Evolutionary conservation across 805 yeast species (phyloP).

Genomic region (Phaffomyces antillensis): DNA sequence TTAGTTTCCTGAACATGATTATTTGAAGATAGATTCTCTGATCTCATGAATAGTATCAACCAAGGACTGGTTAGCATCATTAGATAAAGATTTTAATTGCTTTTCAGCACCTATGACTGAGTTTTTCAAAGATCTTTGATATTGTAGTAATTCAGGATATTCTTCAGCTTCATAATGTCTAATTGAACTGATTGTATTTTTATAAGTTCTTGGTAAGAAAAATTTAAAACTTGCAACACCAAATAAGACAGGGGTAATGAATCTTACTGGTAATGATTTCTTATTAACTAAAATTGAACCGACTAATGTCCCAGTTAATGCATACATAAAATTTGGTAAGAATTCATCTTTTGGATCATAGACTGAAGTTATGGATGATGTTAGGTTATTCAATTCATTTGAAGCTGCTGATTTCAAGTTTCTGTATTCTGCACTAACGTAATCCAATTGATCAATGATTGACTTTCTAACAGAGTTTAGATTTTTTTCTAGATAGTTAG

Average conservation of each 20-base stretch:
- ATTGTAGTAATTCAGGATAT: constrained; percentile 30
- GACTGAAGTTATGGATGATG: constrained; percentile 13
- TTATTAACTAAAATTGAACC: constrained; percentile 49
- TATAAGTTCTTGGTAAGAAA: constrained; percentile 45
- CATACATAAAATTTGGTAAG: constrained; percentile 47
- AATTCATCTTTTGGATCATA: constrained; percentile 23
- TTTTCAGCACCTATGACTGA: constrained; percentile 15
- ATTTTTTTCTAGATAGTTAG: constrained; percentile 17
- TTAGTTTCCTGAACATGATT: neutral
- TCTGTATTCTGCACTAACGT: constrained; percentile 18
- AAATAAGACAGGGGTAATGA: constrained; percentile 42
- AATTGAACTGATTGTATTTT: constrained; percentile 24
- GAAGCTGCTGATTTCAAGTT: constrained; percentile 19
- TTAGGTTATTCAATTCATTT: constrained; percentile 19
- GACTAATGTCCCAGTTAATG: constrained; percentile 46
- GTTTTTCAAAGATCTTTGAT: constrained; percentile 20
- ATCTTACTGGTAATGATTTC: constrained; percentile 42
- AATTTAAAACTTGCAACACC: constrained; percentile 38
- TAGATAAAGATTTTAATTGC: neutral
- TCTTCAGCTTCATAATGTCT: constrained; percentile 27
- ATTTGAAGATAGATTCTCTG: constrained; percentile 15
- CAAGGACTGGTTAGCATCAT: constrained; percentile 12
- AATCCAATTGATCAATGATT: constrained; percentile 12
- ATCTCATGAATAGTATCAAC: constrained; percentile 16
- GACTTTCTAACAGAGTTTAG: constrained; percentile 12